These are phyloP conservation scores for Maudiozyma bulderi DNA, from an alignment of 805 yeast genomes.

Conservation along the genomic window DNA sequence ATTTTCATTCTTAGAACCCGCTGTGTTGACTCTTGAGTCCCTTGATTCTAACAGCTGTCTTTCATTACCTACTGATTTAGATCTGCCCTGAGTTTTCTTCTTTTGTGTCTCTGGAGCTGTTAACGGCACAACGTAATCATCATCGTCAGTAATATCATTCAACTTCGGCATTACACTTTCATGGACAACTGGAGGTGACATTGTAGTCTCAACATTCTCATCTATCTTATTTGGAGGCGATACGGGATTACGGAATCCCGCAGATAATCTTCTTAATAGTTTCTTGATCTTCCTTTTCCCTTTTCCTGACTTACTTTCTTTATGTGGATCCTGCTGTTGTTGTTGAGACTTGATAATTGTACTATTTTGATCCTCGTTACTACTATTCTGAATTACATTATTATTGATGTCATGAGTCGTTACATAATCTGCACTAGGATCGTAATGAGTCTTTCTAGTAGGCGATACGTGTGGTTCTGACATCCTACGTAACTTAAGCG, in stretches of 20 bases:
- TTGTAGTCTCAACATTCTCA: not conserved
- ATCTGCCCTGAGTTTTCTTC: not conserved
- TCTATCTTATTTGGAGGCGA: not conserved
- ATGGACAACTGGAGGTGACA: not conserved
- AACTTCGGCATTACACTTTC: not conserved
- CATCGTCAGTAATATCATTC: not conserved
- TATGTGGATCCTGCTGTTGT: not conserved
- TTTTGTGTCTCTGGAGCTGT: not conserved
- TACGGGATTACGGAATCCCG: not conserved
- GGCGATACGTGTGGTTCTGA: slow-evolving; percentile 42
- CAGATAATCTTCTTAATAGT: slow-evolving; percentile 7
- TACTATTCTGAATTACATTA: too few species aligned
- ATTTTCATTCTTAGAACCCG: not conserved
- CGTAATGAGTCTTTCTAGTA: slow-evolving; percentile 24
- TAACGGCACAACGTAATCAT: not conserved
- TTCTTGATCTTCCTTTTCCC: slow-evolving; percentile 4
- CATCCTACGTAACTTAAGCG: slow-evolving; percentile 34
- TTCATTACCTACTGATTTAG: slow-evolving; percentile 1
- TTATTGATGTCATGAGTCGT: not conserved
- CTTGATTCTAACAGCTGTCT: not conserved
- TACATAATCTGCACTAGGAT: slow-evolving; percentile 1
- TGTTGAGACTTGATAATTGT: not conserved
- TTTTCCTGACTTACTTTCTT: not conserved
- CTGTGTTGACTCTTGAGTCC: not conserved
- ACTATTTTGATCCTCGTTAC: not conserved